These are phyloP conservation scores for Thuidium tamariscinum DNA, from an alignment of 225 moss, liverwort and hornwort species.

Conservation along the genomic window DNA sequence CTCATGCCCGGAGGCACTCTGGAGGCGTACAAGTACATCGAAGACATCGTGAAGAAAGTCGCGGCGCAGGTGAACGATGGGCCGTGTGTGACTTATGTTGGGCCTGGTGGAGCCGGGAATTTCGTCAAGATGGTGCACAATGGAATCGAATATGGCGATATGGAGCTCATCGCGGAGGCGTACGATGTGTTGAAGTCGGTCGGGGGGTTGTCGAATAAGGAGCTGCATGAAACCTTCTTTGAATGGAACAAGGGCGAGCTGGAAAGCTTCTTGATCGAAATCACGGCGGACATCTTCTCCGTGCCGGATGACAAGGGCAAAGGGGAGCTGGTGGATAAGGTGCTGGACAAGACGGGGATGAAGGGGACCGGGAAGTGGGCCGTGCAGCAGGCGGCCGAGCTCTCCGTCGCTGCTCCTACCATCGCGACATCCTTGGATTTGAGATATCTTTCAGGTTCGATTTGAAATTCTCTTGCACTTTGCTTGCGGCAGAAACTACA, in stretches of 20 bases:
- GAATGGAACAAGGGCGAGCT: constrained; percentile 86
- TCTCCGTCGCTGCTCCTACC: constrained; percentile 73
- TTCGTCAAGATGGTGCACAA: constrained; percentile 97
- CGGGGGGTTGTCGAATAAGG: constrained; percentile 56
- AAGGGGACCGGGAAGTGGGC: constrained; percentile 96
- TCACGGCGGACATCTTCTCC: constrained; percentile 75
- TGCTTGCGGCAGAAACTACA: background rate
- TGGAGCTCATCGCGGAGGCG: constrained; percentile 89
- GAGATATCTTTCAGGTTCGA: constrained; percentile 52
- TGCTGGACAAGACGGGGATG: constrained; percentile 81
- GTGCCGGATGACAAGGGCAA: constrained; percentile 61
- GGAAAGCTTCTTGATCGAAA: constrained; percentile 77
- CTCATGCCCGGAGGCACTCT: constrained; percentile 75
- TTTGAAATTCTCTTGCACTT: background rate
- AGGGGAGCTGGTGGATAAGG: constrained; percentile 72
- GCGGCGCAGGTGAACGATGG: constrained; percentile 78
- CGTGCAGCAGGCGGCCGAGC: constrained; percentile 88
- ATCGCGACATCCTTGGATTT: constrained; percentile 87
- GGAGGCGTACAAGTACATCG: constrained; percentile 63
- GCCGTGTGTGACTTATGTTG: constrained; percentile 78
- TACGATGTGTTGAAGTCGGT: constrained; percentile 81
- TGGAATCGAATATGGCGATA: constrained; percentile 90
- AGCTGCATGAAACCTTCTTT: constrained; percentile 55
- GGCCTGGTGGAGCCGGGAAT: constrained; percentile 69
- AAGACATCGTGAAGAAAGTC: constrained; percentile 62